A percentile compares a stretch with the other conserved stretches of the same genome.
phyloP scores from a whole-genome alignment of 108 stramenopile genomes.

The Aurantiochytrium sp. region DNA sequence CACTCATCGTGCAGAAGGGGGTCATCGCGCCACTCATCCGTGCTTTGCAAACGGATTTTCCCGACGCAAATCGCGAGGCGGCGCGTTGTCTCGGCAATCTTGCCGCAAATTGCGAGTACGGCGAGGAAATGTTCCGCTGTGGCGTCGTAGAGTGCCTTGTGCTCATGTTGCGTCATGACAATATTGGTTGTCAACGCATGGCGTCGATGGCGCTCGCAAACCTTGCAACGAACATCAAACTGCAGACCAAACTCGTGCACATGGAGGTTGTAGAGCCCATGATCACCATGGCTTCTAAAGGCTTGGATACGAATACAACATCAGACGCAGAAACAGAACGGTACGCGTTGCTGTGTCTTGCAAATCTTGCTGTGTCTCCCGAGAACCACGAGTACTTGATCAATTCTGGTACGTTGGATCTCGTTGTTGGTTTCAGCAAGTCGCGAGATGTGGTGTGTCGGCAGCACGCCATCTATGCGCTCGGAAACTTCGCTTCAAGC shows the following conservation, averaged over 20 bases:
- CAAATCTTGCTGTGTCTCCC: conserved; percentile 55
- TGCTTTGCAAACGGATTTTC: conserved; percentile 38
- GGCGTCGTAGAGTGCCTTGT: conserved; percentile 51
- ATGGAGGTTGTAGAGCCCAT: conserved; percentile 53
- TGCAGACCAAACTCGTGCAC: conserved; percentile 57
- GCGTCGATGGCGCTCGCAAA: conserved; percentile 63
- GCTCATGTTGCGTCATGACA: conserved; percentile 49
- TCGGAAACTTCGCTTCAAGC: conserved; percentile 67
- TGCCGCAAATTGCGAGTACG: conserved; percentile 64
- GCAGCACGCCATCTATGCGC: conserved; percentile 65
- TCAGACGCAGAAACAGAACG: conserved; percentile 65
- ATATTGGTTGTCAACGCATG: conserved; percentile 52
- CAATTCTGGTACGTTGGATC: conserved; percentile 49
- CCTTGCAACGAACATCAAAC: conserved; percentile 53
- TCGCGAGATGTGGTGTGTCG: conserved; percentile 66
- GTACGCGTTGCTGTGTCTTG: conserved; percentile 59
- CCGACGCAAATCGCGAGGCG: conserved; percentile 57
- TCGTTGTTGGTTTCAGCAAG: conserved; percentile 56
- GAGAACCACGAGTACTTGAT: conserved; percentile 51
- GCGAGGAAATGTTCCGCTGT: conserved; percentile 48
- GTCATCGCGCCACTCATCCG: conserved; percentile 57
- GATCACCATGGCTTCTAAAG: conserved; percentile 39
- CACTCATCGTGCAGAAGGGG: conserved; percentile 50
- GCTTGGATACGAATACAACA: conserved; percentile 59
- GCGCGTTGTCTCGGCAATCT: conserved; percentile 71